Base-by-base conservation (phyloP, 2,329 filamentous ascomycete species). In the Sclerotinia trifoliorum region DNA sequence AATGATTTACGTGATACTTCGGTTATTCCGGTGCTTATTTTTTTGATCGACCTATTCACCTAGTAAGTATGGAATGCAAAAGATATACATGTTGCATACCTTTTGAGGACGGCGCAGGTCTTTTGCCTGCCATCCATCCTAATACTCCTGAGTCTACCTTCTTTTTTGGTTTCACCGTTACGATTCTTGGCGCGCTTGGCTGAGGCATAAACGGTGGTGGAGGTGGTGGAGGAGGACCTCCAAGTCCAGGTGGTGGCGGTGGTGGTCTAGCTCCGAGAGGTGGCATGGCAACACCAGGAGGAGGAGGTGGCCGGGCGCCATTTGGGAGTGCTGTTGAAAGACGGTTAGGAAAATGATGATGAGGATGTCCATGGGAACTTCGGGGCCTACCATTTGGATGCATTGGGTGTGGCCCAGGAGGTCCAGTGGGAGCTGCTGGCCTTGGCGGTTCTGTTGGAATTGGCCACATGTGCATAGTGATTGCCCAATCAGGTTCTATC, bases 401-500 rank as follows among this genome's bases (percentile, higher is more conserved):
- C 57, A 67, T 63, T 51, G 24, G 56, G 42, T 61, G 52, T 55
- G 55, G 66, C 15, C 42, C 54, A 64, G 67, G 63, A 63, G 62
- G 67, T n/a, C 51, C 39, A 64, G 67, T 63, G n/a, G 70, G 70
- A 55, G 71, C 71, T 21, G 63, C 69, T 19, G 69, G 67, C 48
- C 67, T 72, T 35, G 68, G 65, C 10, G 77, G 75, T 66, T 86
- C 85, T 17, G 84, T 84, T 35, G 35, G 35, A 73, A 87, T 83
- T 13, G 86, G 86, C 86, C 86, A 88, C 83, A 88, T 85, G 74
- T 86, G 86, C 88, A 90, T 90, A 3, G 85, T 88, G 70, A 90
- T 84, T 55, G 84, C 81, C 88, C 88, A 91, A 77, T 94, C 91
- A 2, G 92, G 92, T 78, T 94, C 85, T 64, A 95, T 83, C 56